Conservation (phyloP, 192 early-diverging fungal species). For the Chytriomyces confervae region DNA sequence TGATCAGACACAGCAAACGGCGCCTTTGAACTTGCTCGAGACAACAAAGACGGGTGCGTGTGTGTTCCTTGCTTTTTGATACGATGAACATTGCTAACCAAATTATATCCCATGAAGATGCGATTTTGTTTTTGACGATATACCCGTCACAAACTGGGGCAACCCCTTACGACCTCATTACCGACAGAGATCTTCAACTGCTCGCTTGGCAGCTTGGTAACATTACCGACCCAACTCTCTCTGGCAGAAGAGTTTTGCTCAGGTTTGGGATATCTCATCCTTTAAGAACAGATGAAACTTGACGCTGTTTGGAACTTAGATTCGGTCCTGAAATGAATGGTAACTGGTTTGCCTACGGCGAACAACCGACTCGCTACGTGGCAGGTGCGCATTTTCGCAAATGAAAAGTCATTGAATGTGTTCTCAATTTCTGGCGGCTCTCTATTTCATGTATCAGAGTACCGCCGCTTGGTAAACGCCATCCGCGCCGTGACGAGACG, state of each 20-base stretch:
- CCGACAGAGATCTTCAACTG: constrained; percentile 23
- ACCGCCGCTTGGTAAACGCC: constrained; percentile 36
- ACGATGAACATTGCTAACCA: not conserved
- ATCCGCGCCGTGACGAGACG: constrained; percentile 33
- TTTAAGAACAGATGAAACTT: too few species aligned
- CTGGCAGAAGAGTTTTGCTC: constrained; percentile 45
- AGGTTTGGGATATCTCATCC: not conserved
- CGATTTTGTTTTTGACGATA: constrained; percentile 36
- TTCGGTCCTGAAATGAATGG: constrained; percentile 56
- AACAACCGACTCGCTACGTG: constrained; percentile 11
- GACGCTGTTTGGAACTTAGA: too few species aligned
- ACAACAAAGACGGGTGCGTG: not conserved
- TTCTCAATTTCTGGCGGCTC: too few species aligned
- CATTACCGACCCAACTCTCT: constrained; percentile 28
- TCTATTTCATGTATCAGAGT: constrained; percentile 13
- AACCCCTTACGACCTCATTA: constrained; percentile 14
- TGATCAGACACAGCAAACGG: constrained; percentile 21
- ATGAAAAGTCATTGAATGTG: too few species aligned
- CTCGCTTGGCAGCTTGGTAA: constrained; percentile 39
- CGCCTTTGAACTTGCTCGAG: constrained; percentile 22
- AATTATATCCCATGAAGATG: constrained; percentile 5
- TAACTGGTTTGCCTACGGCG: constrained; percentile 31
- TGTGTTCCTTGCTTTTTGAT: not conserved
- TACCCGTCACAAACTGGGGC: constrained; percentile 5
- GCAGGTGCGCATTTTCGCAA: not conserved